A percentile compares a stretch with the other conserved stretches of the same genome.
Evolutionary conservation across 1,139 yeast species (phyloP).

Genomic region (Magnusiomyces fungicola): DNA sequence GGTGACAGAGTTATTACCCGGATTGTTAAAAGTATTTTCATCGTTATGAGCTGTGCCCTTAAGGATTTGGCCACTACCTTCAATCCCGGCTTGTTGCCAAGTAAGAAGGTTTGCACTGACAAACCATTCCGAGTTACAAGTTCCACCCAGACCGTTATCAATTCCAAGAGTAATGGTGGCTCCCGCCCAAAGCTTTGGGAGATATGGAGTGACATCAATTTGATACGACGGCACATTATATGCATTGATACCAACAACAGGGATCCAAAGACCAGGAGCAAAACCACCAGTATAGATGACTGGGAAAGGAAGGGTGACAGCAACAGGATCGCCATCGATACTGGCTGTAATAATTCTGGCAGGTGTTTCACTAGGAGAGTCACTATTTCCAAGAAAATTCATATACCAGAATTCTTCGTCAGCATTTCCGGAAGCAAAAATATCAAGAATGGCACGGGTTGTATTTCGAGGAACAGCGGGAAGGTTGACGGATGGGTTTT

Average conservation of each 20-base stretch:
- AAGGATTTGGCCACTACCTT: slow-evolving; percentile 24
- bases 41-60: slow-evolving; percentile 10
- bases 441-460: slow-evolving; percentile 49
- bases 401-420: slow-evolving; percentile 82
- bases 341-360: slow-evolving; percentile 32
- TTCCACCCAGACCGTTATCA: slow-evolving; percentile 49
- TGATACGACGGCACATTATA: slow-evolving; percentile 63
- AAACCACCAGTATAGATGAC: slow-evolving; percentile 72
- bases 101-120: slow-evolving; percentile 56
- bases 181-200: slow-evolving; percentile 54
- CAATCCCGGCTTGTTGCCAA: slow-evolving; percentile 42
- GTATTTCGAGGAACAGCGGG: slow-evolving; percentile 47
- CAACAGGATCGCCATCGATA: slow-evolving; percentile 31
- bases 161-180: slow-evolving; percentile 33
- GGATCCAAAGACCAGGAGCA: slow-evolving; percentile 71
- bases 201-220: slow-evolving; percentile 57
- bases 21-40: slow-evolving; percentile 9
- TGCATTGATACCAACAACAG: slow-evolving; percentile 65
- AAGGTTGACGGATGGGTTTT: slow-evolving; percentile 28
- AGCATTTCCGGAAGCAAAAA: slow-evolving; percentile 68
- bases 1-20: slow-evolving; percentile 6
- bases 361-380: slow-evolving; percentile 46
- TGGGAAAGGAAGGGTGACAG: slow-evolving; percentile 34
- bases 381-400: slow-evolving; percentile 38
- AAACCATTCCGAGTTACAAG: slow-evolving; percentile 47